A percentile compares a stretch with the other conserved stretches of the same genome.
These are phyloP conservation scores for Yamadazyma friedrichii DNA, from an alignment of 1,139 yeast species.

Conservation along the genomic window DNA sequence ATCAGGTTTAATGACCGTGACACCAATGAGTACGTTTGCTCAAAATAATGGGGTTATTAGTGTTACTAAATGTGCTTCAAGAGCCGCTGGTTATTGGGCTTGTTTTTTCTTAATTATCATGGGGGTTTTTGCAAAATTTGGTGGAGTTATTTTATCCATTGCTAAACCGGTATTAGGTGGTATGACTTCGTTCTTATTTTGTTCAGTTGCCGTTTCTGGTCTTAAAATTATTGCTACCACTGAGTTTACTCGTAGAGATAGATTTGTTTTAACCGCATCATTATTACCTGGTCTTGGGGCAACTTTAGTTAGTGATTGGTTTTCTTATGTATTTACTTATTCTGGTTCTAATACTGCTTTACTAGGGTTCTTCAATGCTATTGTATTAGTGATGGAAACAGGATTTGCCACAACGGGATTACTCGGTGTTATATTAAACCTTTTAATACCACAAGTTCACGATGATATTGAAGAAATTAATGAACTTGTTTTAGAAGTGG, in stretches of 20 bases:
- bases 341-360: constrained; percentile 62
- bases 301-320: constrained; percentile 75
- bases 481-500: constrained; percentile 45
- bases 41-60: constrained; percentile 94
- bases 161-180: constrained; percentile 88
- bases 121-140: constrained; percentile 88
- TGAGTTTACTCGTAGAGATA: constrained; percentile 82
- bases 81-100: constrained; percentile 87
- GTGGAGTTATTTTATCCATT: constrained; percentile 83
- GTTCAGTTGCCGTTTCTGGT: constrained; percentile 89
- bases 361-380: constrained; percentile 75
- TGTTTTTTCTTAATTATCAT: constrained; percentile 76
- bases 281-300: constrained; percentile 80
- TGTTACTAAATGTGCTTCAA: constrained; percentile 83
- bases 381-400: constrained; percentile 79
- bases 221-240: constrained; percentile 72
- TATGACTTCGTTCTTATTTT: constrained; percentile 86
- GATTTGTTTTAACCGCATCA: constrained; percentile 78
- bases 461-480: constrained; percentile 60
- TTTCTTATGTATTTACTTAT: constrained; percentile 72
- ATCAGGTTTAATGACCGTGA: constrained; percentile 71
- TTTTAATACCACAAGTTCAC: constrained; percentile 66
- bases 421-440: constrained; percentile 68
- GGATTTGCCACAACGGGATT: constrained; percentile 85
- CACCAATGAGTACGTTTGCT: constrained; percentile 88